These are phyloP conservation scores for Amborella trichopoda DNA, from an alignment of 164 flowering plant species.

Conservation along the genomic window DNA sequence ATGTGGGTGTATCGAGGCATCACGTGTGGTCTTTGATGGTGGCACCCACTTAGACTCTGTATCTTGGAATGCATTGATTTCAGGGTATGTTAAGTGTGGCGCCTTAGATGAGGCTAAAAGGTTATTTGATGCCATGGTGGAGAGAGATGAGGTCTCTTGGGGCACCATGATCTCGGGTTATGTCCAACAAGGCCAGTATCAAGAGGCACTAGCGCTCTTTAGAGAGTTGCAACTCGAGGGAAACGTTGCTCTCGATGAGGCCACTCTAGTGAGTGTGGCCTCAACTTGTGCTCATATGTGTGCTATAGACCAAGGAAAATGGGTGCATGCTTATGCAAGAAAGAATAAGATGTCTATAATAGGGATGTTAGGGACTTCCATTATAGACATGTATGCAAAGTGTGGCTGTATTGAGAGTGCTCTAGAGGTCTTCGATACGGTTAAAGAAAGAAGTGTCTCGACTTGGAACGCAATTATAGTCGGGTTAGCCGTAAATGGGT, in stretches of 20 bases:
- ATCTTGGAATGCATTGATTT: conserved; percentile 25
- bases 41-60: conserved; percentile 12
- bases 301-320: conserved; percentile 27
- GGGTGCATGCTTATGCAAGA: conserved; percentile 24
- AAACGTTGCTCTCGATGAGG: conserved; percentile 25
- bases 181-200: conserved; percentile 14
- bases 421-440: conserved; percentile 19
- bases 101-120: conserved; percentile 5
- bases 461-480: conserved; percentile 36
- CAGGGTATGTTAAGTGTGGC: conserved; percentile 16
- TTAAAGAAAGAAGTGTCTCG: conserved; percentile 31
- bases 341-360: conserved; percentile 16
- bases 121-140: conserved; percentile 22
- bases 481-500: conserved; percentile 31
- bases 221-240: conserved; percentile 20
- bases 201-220: conserved; percentile 22
- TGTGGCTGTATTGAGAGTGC: conserved; percentile 31
- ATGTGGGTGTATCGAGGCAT: conserved; percentile 1
- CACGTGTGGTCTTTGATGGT: conserved; percentile 13
- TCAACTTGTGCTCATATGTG: conserved; percentile 28
- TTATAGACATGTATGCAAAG: conserved; percentile 41
- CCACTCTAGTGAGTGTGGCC: conserved; percentile 25
- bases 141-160: conserved; percentile 22
- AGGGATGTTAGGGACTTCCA: conserved; percentile 31
- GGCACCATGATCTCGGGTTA: conserved; percentile 23